Conservation (phyloP, 768 basidiomycete genomes). For the Royoungia palumana region DNA sequence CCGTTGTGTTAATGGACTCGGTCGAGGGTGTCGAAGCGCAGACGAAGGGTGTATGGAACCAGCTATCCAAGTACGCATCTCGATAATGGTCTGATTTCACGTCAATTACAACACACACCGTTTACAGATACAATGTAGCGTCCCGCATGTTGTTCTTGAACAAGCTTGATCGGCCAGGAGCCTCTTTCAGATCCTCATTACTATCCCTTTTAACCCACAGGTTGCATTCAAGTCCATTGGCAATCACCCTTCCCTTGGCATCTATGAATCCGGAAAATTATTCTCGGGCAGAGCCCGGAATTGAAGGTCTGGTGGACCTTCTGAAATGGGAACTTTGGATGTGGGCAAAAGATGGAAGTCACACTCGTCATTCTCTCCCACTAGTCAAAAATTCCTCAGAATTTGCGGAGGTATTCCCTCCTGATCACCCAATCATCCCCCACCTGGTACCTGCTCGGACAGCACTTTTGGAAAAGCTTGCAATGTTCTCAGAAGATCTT, state of each 20-base stretch:
- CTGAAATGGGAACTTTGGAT: slow-evolving; percentile 83
- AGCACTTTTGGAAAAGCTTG: slow-evolving; percentile 71
- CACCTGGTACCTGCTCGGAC: slow-evolving; percentile 66
- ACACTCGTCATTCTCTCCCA: slow-evolving; percentile 48
- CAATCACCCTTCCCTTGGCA: slow-evolving; percentile 70
- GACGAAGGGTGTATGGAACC: slow-evolving; percentile 85
- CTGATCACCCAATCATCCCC: slow-evolving; percentile 63
- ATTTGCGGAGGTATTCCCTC: slow-evolving; percentile 44
- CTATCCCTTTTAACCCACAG: slow-evolving; percentile 71
- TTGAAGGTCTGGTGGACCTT: slow-evolving; percentile 81
- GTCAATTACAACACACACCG: slow-evolving; percentile 2
- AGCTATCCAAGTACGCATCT: slow-evolving; percentile 71
- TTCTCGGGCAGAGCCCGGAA: slow-evolving; percentile 70
- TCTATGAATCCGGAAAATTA: slow-evolving; percentile 71
- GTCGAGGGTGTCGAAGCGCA: slow-evolving; percentile 92
- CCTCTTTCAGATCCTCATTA: slow-evolving; percentile 70
- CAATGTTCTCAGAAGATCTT: slow-evolving; percentile 78
- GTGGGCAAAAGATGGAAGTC: slow-evolving; percentile 55
- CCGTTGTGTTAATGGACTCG: slow-evolving; percentile 83
- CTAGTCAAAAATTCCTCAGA: slow-evolving; percentile 43
- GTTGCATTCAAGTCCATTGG: slow-evolving; percentile 71
- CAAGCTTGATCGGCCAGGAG: slow-evolving; percentile 85
- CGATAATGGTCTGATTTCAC: not conserved
- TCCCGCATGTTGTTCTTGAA: slow-evolving; percentile 81
- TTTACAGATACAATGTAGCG: slow-evolving; percentile 67